A percentile compares a stretch with the other conserved stretches of the same genome.
phyloP scores from a whole-genome alignment of 148 eudicot genomes.

The Diospyros lotus region DNA sequence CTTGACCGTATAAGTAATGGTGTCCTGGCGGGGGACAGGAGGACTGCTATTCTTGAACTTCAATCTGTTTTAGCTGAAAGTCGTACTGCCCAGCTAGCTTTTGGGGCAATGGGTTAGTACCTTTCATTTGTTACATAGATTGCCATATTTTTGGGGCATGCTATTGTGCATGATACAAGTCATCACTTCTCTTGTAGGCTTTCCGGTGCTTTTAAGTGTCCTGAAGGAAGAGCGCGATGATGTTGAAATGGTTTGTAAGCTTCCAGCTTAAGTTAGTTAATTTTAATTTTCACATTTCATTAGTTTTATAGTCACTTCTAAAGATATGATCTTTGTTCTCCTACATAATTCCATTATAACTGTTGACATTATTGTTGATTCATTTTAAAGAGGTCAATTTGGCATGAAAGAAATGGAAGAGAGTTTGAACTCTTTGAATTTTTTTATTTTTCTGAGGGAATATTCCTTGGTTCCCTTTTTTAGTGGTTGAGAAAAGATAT shows the following conservation, averaged over 20 bases:
- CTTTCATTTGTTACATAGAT: slow-evolving; percentile 13
- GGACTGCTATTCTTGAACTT: slow-evolving; percentile 83
- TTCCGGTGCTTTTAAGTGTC: slow-evolving; percentile 79
- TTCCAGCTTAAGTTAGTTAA: not conserved
- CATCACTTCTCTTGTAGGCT: slow-evolving; percentile 48
- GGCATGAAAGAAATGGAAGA: no score
- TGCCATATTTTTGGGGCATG: slow-evolving; percentile 4
- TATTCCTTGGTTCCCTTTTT: no score
- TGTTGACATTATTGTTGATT: not conserved
- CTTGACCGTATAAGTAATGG: slow-evolving; percentile 96
- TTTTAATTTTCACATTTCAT: not conserved
- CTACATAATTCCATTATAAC: not conserved
- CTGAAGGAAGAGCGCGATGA: slow-evolving; percentile 93
- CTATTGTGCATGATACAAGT: not conserved
- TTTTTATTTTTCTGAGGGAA: no score
- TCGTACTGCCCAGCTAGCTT: slow-evolving; percentile 85
- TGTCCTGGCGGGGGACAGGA: slow-evolving; percentile 79
- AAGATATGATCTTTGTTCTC: slow-evolving; percentile 1
- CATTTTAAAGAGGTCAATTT: not conserved
- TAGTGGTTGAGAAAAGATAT: no score
- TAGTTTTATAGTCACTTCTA: not conserved
- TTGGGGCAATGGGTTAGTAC: slow-evolving; percentile 94
- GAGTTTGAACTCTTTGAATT: no score
- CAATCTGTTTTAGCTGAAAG: slow-evolving; percentile 94
- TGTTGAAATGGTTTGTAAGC: slow-evolving; percentile 77